These are phyloP conservation scores for Prunus fruticosa DNA, from an alignment of 306 rosid species.

Conservation along the genomic window DNA sequence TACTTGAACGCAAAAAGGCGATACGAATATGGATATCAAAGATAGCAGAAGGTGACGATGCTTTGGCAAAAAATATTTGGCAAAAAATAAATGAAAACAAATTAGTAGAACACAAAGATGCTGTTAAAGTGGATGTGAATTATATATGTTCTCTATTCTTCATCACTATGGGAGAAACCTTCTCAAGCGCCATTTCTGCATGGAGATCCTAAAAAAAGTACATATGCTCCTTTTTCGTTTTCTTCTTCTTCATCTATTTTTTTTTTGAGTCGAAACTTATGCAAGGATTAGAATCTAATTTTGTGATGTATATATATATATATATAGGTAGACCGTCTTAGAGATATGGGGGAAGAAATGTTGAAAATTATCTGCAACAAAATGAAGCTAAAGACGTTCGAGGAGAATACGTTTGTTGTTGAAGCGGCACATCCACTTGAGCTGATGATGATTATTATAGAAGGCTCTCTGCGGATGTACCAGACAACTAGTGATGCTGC, in stretches of 20 bases:
- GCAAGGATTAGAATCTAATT: no score
- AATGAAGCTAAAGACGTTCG: background rate
- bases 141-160: background rate
- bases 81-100: background rate
- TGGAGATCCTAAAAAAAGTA: background rate
- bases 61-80: background rate
- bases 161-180: background rate
- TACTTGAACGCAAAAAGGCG: no score
- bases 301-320: no score
- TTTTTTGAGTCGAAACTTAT: background rate
- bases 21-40: background rate
- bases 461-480: no score
- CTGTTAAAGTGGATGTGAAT: background rate
- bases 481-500: no score
- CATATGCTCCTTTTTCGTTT: background rate
- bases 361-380: background rate
- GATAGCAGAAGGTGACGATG: no score
- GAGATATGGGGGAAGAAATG: background rate
- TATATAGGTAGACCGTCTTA: background rate
- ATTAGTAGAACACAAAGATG: background rate
- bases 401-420: background rate
- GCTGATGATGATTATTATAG: background rate
- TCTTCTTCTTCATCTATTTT: background rate
- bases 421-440: background rate
- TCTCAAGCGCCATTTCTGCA: background rate